These are phyloP conservation scores for Pichia paraexigua DNA, from an alignment of 805 yeast species.

Conservation along the genomic window DNA sequence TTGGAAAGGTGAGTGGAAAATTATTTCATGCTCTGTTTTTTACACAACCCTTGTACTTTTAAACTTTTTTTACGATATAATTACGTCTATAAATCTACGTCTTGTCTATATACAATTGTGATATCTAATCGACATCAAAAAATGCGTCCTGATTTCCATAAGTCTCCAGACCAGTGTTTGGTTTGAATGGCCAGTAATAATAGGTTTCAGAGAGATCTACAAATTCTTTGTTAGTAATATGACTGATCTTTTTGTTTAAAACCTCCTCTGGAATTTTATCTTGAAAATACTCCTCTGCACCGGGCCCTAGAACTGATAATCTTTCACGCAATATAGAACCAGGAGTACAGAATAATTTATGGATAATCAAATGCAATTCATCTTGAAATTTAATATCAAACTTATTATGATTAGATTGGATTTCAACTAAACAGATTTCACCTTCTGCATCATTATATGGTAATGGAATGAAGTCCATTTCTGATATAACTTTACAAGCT, in stretches of 20 bases:
- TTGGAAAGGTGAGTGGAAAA: background rate
- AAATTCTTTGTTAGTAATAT: slow-evolving; percentile 51
- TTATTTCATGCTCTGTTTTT: too few relatives aligned
- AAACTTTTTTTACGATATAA: background rate
- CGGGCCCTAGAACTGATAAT: slow-evolving; percentile 64
- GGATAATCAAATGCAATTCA: slow-evolving; percentile 60
- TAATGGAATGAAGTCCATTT: slow-evolving; percentile 17
- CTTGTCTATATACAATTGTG: background rate
- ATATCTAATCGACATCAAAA: background rate
- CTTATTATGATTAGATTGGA: slow-evolving; percentile 24
- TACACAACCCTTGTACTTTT: too few relatives aligned
- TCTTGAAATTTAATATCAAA: slow-evolving; percentile 34
- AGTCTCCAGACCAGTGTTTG: slow-evolving; percentile 21
- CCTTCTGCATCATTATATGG: slow-evolving; percentile 15
- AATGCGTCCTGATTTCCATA: slow-evolving; percentile 4
- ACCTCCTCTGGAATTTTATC: slow-evolving; percentile 30
- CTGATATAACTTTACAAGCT: slow-evolving; percentile 10
- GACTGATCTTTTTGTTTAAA: slow-evolving; percentile 37
- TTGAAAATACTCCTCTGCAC: slow-evolving; percentile 52
- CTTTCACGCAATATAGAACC: slow-evolving; percentile 36
- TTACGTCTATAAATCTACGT: background rate
- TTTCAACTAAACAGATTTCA: slow-evolving; percentile 26
- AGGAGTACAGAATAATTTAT: slow-evolving; percentile 44
- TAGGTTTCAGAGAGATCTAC: slow-evolving; percentile 42
- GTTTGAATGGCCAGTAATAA: slow-evolving; percentile 82